These are phyloP conservation scores for Kluyveromyces dobzhanskii DNA, from an alignment of 805 yeast species.

Conservation along the genomic window DNA sequence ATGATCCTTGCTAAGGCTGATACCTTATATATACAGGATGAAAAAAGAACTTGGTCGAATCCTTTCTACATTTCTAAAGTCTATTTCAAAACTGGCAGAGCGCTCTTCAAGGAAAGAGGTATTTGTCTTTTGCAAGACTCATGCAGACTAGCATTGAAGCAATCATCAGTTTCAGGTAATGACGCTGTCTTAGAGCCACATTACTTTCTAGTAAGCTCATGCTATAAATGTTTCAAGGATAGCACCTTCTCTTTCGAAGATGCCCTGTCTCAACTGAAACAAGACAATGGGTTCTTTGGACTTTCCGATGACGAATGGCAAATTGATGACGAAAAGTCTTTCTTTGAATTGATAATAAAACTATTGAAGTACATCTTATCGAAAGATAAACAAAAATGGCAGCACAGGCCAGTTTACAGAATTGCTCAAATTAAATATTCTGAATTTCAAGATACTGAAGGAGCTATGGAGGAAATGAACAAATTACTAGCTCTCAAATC, in stretches of 20 bases:
- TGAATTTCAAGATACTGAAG: slow-evolving; percentile 41
- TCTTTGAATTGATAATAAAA: slow-evolving; percentile 35
- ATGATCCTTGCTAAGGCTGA: slow-evolving; percentile 18
- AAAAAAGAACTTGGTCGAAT: slow-evolving; percentile 49
- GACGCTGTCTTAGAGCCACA: slow-evolving; percentile 74
- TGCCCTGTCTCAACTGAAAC: slow-evolving; percentile 35
- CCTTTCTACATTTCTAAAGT: slow-evolving; percentile 52
- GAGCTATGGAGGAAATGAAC: slow-evolving; percentile 59
- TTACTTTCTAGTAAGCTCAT: slow-evolving; percentile 49
- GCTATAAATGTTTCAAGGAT: slow-evolving; percentile 45
- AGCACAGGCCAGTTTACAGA: slow-evolving; percentile 73
- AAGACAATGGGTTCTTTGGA: slow-evolving; percentile 29
- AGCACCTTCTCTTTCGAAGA: slow-evolving; percentile 29
- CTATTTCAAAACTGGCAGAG: slow-evolving; percentile 39
- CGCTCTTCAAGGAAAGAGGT: slow-evolving; percentile 20
- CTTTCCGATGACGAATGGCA: slow-evolving; percentile 18
- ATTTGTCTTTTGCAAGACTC: slow-evolving; percentile 38
- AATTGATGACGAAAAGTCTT: slow-evolving; percentile 17
- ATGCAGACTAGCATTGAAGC: slow-evolving; percentile 33
- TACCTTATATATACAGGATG: slow-evolving; percentile 7
- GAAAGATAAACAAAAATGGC: slow-evolving; percentile 83
- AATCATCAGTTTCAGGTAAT: slow-evolving; percentile 24
- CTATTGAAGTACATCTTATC: slow-evolving; percentile 40
- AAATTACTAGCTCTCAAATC: slow-evolving; percentile 57
- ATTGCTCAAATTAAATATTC: slow-evolving; percentile 54